Percentiles rank a stretch among this genome's conserved stretches.
These are phyloP conservation scores for Dothideomycetes sp. DNA, from an alignment of 2,329 filamentous ascomycete species.

Conservation along the genomic window DNA sequence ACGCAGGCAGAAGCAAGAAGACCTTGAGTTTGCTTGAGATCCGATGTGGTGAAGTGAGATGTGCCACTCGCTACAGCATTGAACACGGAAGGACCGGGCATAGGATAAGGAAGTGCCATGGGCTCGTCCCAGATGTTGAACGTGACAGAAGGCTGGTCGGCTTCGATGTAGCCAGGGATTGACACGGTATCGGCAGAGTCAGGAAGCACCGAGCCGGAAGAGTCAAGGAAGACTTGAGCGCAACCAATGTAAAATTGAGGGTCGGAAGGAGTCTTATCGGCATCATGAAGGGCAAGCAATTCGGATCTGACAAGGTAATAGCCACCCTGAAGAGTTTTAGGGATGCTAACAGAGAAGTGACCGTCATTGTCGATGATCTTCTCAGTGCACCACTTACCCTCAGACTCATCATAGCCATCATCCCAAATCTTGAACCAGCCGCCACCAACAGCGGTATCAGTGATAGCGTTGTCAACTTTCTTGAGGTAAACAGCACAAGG, in stretches of 20 bases:
- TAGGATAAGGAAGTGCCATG: constrained; percentile 43
- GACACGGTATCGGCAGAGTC: constrained; percentile 42
- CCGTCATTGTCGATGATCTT: constrained; percentile 55
- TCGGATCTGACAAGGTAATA: constrained; percentile 65
- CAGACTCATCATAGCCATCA: constrained; percentile 48
- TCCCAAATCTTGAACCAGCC: constrained; percentile 76
- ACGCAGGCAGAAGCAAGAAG: constrained; percentile 46
- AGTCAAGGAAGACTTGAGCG: constrained; percentile 56
- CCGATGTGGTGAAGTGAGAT: constrained; percentile 30
- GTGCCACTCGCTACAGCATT: background rate
- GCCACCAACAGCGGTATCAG: constrained; percentile 42
- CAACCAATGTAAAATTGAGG: constrained; percentile 68
- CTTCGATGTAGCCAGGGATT: constrained; percentile 56
- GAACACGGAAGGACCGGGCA: constrained; percentile 44
- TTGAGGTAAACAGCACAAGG: constrained; percentile 68
- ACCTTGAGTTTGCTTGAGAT: constrained; percentile 31
- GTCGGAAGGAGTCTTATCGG: constrained; percentile 38
- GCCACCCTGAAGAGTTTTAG: constrained; percentile 49
- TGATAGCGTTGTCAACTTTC: constrained; percentile 47
- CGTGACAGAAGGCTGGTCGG: constrained; percentile 42
- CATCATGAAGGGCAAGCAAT: constrained; percentile 57
- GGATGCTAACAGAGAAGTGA: constrained; percentile 51
- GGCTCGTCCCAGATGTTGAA: constrained; percentile 53
- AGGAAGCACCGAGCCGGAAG: constrained; percentile 32
- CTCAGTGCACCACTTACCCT: constrained; percentile 57